phyloP scores from a whole-genome alignment of 1,139 yeast species.

The Saccharomycopsis phalli region DNA sequence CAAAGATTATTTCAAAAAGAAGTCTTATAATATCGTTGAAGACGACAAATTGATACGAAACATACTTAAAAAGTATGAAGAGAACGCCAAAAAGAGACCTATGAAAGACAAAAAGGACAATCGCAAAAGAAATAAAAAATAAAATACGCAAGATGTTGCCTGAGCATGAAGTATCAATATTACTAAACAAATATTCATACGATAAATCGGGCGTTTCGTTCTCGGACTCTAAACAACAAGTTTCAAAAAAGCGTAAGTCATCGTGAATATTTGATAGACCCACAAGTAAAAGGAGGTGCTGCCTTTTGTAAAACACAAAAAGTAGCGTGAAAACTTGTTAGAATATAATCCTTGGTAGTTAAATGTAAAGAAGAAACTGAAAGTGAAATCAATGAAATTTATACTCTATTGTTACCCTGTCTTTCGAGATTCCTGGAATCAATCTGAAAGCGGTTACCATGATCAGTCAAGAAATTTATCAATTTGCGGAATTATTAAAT shows the following conservation, averaged over 20 bases:
- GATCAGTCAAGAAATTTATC: too few species aligned
- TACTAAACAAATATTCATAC: constrained; percentile 10
- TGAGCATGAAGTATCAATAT: constrained; percentile 18
- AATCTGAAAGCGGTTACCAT: too few species aligned
- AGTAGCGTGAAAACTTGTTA: constrained; percentile 7
- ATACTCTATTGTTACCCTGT: too few species aligned
- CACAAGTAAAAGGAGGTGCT: constrained; percentile 2
- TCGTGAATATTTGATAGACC: constrained; percentile 6
- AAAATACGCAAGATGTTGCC: too few species aligned
- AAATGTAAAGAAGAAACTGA: constrained; percentile 13
- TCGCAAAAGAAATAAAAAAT: background rate
- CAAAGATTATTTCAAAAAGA: constrained; percentile 28
- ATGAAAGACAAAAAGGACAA: background rate
- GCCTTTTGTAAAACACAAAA: constrained; percentile 7
- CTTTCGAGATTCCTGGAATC: too few species aligned
- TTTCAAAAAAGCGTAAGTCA: constrained; percentile 11
- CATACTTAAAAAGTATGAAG: constrained; percentile 33
- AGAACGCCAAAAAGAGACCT: background rate
- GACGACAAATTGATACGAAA: constrained; percentile 52
- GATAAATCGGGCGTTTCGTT: constrained; percentile 12
- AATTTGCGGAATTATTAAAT: too few species aligned
- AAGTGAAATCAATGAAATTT: constrained; percentile 13
- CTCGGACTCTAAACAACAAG: constrained; percentile 16
- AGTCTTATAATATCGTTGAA: constrained; percentile 35
- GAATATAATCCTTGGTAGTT: constrained; percentile 13